These are phyloP conservation scores for Xylariaceae sp. DNA, from an alignment of 2,329 filamentous ascomycete species.

Conservation along the genomic window DNA sequence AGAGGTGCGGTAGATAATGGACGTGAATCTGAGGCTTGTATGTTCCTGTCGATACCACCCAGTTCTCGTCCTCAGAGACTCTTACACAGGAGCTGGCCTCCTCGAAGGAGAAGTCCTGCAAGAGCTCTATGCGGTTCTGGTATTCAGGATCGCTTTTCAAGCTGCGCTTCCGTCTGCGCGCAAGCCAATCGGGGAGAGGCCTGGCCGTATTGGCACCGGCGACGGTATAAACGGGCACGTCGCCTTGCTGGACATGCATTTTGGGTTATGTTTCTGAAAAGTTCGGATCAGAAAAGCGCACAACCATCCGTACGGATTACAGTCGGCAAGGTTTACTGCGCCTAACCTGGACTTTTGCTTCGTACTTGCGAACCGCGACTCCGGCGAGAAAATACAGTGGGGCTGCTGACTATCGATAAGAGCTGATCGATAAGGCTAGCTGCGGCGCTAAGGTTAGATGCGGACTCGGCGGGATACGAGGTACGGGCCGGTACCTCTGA, in stretches of 20 bases:
- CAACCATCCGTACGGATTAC: background rate
- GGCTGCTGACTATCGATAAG: conserved; percentile 12
- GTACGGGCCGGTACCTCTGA: background rate
- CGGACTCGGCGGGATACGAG: background rate
- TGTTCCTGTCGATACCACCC: conserved; percentile 90
- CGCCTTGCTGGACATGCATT: conserved; percentile 80
- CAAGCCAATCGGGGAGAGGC: conserved; percentile 88
- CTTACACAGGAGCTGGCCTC: conserved; percentile 88
- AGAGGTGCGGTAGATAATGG: conserved; percentile 90
- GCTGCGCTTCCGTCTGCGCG: conserved; percentile 80
- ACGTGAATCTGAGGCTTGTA: conserved; percentile 80
- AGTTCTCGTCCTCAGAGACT: conserved; percentile 86
- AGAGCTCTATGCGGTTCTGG: conserved; percentile 84
- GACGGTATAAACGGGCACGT: conserved; percentile 89
- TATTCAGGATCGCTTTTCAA: conserved; percentile 91
- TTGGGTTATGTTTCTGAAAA: conserved; percentile 11
- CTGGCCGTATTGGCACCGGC: conserved; percentile 84
- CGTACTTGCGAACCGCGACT: background rate
- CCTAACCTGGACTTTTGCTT: background rate
- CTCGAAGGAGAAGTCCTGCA: conserved; percentile 97
- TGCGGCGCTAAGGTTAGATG: background rate
- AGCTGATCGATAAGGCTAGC: background rate
- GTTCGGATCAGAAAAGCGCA: conserved; percentile 1
- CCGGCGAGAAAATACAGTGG: conserved; percentile 18
- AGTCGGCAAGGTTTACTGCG: no score